Percentiles rank a stretch among this genome's conserved stretches.
Evolutionary conservation across 371 early-diverging fungal genomes (phyloP).

Genomic region (Phascolomyces articulosus): DNA sequence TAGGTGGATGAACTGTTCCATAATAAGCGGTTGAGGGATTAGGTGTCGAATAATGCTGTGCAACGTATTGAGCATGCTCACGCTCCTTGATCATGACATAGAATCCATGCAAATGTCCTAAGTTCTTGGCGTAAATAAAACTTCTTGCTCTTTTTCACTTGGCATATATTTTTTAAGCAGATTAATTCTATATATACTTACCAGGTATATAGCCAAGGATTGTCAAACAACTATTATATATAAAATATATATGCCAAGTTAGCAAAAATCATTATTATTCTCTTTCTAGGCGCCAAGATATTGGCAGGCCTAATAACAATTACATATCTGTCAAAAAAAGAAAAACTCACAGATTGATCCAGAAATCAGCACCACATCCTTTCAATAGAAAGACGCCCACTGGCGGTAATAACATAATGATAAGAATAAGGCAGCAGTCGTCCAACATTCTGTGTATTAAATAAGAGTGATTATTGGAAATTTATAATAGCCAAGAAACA

Average conservation of each 20-base stretch:
- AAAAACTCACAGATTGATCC: slow-evolving; percentile 45
- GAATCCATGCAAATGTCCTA: slow-evolving; percentile 45
- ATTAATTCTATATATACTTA: no score
- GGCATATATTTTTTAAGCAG: no score
- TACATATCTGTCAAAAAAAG: no score
- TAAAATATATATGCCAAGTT: no score
- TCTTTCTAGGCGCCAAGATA: no score
- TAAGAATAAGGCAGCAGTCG: slow-evolving; percentile 51
- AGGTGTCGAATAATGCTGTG: neutral
- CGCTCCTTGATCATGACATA: slow-evolving; percentile 41
- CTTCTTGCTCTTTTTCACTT: neutral
- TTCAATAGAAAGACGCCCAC: slow-evolving; percentile 49
- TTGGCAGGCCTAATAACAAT: no score
- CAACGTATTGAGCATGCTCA: slow-evolving; percentile 17
- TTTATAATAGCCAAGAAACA: neutral
- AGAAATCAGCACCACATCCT: slow-evolving; percentile 49
- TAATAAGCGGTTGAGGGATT: neutral
- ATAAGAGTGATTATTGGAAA: neutral
- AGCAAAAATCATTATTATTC: no score
- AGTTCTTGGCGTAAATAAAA: neutral
- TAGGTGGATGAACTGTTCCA: neutral
- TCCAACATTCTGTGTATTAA: slow-evolving; percentile 27
- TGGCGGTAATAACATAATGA: slow-evolving; percentile 45
- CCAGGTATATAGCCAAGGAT: slow-evolving; percentile 45
- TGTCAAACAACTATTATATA: slow-evolving; percentile 27